These are phyloP conservation scores for Cladosporium sp. DNA, from an alignment of 2,329 filamentous ascomycete genomes.

Conservation along the genomic window DNA sequence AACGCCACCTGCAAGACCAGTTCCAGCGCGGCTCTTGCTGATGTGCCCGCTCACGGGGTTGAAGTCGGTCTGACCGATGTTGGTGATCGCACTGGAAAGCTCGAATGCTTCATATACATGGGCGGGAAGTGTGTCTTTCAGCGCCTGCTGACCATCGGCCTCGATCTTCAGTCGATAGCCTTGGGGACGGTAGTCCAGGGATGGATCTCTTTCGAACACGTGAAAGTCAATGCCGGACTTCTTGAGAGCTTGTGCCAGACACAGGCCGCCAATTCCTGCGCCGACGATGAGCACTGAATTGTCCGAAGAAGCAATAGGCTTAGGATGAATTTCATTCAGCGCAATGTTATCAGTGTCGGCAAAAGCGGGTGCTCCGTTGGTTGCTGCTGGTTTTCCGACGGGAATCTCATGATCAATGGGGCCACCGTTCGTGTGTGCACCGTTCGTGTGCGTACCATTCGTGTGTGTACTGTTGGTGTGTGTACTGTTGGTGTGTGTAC, in stretches of 20 bases:
- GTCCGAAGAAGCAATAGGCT: background rate
- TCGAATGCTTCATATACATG: conserved; percentile 25
- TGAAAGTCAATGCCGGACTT: background rate
- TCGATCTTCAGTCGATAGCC: conserved; percentile 28
- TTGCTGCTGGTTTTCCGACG: rapidly evolving
- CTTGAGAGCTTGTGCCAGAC: background rate
- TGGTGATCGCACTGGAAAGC: conserved; percentile 23
- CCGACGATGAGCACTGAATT: background rate
- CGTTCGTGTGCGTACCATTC: too few species aligned
- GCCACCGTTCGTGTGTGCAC: background rate
- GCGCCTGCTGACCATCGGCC: conserved; percentile 25
- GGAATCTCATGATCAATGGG: background rate
- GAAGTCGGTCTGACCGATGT: conserved; percentile 26
- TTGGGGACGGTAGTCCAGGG: conserved; percentile 25
- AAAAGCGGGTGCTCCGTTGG: background rate
- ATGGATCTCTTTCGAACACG: conserved; percentile 27
- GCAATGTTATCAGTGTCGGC: too few species aligned
- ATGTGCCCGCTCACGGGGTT: conserved; percentile 25
- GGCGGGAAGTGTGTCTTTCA: conserved; percentile 23
- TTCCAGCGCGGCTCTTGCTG: conserved; percentile 24
- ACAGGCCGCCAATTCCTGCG: background rate
- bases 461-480: too few species aligned
- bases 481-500: background rate
- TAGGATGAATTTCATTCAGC: too few species aligned
- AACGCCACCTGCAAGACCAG: conserved; percentile 21